Percentiles rank a stretch among this genome's conserved stretches.
Evolutionary conservation across 73 alveolate genomes (phyloP).

Genomic region (Paraurostyla sp.): DNA sequence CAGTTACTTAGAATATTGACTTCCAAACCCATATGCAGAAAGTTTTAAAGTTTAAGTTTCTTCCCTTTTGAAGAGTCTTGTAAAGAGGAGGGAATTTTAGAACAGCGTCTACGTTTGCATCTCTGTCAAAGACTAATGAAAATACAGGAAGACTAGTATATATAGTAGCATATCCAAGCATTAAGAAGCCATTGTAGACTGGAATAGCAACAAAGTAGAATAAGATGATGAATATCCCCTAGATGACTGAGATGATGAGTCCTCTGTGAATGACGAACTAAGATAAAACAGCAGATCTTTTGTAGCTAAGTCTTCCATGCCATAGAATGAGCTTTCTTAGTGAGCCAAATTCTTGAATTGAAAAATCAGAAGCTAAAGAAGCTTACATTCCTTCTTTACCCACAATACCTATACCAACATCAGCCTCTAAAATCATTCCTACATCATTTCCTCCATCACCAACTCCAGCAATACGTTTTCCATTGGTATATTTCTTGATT

Average conservation of each 20-base stretch:
- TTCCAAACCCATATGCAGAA: slow-evolving; percentile 93
- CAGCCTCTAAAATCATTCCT: slow-evolving; percentile 98
- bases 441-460: slow-evolving; percentile 99
- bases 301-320: slow-evolving; percentile 98
- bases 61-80: slow-evolving; percentile 88
- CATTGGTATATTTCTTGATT: slow-evolving; percentile 85
- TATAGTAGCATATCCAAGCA: slow-evolving; percentile 97
- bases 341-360: slow-evolving; percentile 90
- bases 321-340: slow-evolving; percentile 90
- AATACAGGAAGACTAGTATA: slow-evolving; percentile 96
- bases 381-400: slow-evolving; percentile 99
- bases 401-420: slow-evolving; percentile 97
- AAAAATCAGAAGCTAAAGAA: slow-evolving; percentile 98
- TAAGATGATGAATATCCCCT: slow-evolving; percentile 89
- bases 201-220: slow-evolving; percentile 95
- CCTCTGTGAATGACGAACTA: slow-evolving; percentile 97
- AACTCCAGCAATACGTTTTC: slow-evolving; percentile 90
- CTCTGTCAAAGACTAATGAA: slow-evolving; percentile 93
- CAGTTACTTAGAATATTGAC: slow-evolving; percentile 84
- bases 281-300: slow-evolving; percentile 91
- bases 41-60: slow-evolving; percentile 88
- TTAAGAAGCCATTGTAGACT: slow-evolving; percentile 91
- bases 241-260: slow-evolving; percentile 90
- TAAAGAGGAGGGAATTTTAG: slow-evolving; percentile 93
- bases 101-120: slow-evolving; percentile 82